These are phyloP conservation scores for Fusarium setosum DNA, from an alignment of 2,329 filamentous ascomycete species.

Conservation along the genomic window DNA sequence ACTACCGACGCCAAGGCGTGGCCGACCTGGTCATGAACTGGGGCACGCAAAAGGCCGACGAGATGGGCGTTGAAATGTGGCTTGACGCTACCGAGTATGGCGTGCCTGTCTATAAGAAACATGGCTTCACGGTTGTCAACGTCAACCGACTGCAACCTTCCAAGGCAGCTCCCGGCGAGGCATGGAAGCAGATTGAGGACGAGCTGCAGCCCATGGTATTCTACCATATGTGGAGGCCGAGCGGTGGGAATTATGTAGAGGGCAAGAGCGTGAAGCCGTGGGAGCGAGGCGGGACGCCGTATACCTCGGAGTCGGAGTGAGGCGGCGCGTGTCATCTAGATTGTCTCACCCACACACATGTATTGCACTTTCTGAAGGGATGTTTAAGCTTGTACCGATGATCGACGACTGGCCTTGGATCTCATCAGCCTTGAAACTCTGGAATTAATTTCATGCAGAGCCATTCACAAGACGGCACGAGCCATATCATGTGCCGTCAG, in stretches of 20 bases:
- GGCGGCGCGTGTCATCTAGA: no score
- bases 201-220: slow-evolving; percentile 29
- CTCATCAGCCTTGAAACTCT: no score
- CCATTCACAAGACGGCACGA: no score
- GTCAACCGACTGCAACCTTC: slow-evolving; percentile 15
- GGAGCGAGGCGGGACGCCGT: slow-evolving; percentile 13
- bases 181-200: slow-evolving; percentile 25
- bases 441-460: no score
- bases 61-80: slow-evolving; percentile 41
- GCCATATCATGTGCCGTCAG: no score
- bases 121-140: slow-evolving; percentile 33
- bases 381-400: no score
- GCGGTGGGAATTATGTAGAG: slow-evolving; percentile 30
- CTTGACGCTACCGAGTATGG: slow-evolving; percentile 36
- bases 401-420: no score
- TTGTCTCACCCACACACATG: no score
- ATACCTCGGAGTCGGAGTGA: no score
- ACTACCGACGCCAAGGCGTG: slow-evolving; percentile 35
- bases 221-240: slow-evolving; percentile 38
- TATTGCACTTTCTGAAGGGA: no score
- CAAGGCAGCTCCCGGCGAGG: slow-evolving; percentile 20
- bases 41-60: slow-evolving; percentile 39
- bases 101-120: slow-evolving; percentile 35
- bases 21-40: slow-evolving; percentile 34
- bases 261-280: slow-evolving; percentile 29